Evolutionary conservation across 306 rosid species (phyloP).

Genomic region (Sphenostylis stenocarpa): DNA sequence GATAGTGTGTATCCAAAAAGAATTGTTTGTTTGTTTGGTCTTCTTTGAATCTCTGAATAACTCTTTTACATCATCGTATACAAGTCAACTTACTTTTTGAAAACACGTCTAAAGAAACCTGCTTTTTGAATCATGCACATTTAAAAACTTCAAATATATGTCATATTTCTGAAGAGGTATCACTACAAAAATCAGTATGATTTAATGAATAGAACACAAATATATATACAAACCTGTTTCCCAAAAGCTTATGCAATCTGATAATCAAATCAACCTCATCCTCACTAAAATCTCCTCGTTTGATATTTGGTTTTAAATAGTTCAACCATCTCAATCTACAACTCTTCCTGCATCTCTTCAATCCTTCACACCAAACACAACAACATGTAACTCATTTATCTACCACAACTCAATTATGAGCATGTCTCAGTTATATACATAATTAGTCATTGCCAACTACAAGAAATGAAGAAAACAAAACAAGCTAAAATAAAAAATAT

Average conservation of each 20-base stretch:
- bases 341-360: constrained; percentile 32
- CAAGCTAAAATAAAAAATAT: neutral
- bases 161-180: neutral
- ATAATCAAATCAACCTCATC: constrained; percentile 39
- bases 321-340: constrained; percentile 45
- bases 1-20: no score
- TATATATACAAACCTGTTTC: constrained; percentile 13
- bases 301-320: constrained; percentile 39
- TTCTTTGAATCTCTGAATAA: neutral
- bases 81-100: neutral
- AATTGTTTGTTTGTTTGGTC: no score
- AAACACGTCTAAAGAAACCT: neutral
- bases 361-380: neutral
- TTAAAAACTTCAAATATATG: neutral
- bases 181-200: neutral
- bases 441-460: neutral
- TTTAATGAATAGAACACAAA: neutral
- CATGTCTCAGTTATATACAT: neutral
- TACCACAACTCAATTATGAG: neutral
- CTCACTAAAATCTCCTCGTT: constrained; percentile 27
- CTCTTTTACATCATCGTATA: neutral
- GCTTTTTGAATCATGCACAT: neutral
- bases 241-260: constrained; percentile 34
- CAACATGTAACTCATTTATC: neutral
- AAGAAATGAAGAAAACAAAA: neutral